Conservation (phyloP, 768 basidiomycete species). For the Pleurotus djamor region DNA sequence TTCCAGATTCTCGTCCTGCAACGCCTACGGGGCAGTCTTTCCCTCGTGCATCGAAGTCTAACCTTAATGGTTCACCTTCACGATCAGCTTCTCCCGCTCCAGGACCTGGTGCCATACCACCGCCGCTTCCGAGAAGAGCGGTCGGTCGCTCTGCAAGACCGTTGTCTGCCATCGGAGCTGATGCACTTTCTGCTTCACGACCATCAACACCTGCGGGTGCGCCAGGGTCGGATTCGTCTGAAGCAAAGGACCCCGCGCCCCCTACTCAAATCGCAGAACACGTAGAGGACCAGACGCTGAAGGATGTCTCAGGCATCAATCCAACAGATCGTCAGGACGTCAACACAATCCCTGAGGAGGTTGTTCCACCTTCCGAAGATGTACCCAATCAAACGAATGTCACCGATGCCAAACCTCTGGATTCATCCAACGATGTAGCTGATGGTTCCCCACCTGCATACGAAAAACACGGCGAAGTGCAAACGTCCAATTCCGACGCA, state of each 20-base stretch:
- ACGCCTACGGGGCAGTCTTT: slow-evolving; percentile 24
- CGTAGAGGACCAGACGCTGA: neutral
- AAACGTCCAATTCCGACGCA: too few relatives aligned
- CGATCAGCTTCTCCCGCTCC: slow-evolving; percentile 20
- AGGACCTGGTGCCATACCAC: slow-evolving; percentile 38
- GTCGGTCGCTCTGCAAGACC: slow-evolving; percentile 46
- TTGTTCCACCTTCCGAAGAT: too few relatives aligned
- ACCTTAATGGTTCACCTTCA: neutral
- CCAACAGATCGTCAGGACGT: too few relatives aligned
- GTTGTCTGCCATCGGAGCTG: slow-evolving; percentile 9
- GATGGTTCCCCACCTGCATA: too few relatives aligned
- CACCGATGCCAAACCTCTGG: too few relatives aligned
- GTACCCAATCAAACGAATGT: too few relatives aligned
- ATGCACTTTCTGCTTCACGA: slow-evolving; percentile 4
- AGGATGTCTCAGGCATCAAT: too few relatives aligned
- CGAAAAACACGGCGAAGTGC: too few relatives aligned
- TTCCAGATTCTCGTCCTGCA: slow-evolving; percentile 42
- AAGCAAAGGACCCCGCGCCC: neutral
- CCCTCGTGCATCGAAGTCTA: neutral
- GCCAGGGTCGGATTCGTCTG: slow-evolving; percentile 6
- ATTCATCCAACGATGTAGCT: too few relatives aligned
- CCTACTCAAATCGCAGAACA: slow-evolving; percentile 8
- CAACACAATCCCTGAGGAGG: too few relatives aligned
- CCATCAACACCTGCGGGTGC: neutral
- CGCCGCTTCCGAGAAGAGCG: slow-evolving; percentile 67